A percentile compares a stretch with the other conserved stretches of the same genome.
These are phyloP conservation scores for Coelastrella sp. DNA, from an alignment of 139 green algal genomes.

Conservation along the genomic window DNA sequence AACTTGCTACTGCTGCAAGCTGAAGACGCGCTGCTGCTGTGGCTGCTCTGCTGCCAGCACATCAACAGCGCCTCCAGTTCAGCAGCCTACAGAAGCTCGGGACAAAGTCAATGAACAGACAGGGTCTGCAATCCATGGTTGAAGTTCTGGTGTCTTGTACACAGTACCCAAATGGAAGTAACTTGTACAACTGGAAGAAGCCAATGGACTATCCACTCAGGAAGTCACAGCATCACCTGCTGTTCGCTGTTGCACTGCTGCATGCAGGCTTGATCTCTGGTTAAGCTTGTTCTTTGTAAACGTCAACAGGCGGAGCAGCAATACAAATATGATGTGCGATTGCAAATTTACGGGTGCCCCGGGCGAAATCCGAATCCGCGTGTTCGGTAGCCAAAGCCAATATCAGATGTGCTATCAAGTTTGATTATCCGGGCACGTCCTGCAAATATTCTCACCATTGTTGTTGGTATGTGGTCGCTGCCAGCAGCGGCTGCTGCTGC, in stretches of 20 bases:
- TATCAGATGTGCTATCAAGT: not conserved
- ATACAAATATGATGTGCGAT: no score
- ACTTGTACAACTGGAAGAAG: not conserved
- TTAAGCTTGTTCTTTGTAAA: no score
- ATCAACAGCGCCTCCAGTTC: constrained; percentile 18
- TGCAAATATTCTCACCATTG: not conserved
- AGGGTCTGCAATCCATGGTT: not conserved
- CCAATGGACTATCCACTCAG: not conserved
- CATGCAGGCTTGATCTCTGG: no score
- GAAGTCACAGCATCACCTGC: not conserved
- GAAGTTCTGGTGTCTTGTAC: no score
- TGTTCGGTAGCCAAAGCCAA: not conserved
- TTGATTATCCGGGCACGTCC: not conserved
- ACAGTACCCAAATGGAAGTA: not conserved
- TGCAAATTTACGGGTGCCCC: no score
- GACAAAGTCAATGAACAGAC: not conserved
- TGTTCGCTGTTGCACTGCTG: not conserved
- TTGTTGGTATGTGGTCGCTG: not conserved
- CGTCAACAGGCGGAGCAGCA: no score
- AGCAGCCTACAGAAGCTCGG: not conserved
- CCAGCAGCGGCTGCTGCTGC: not conserved
- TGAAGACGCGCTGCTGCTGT: constrained; percentile 6
- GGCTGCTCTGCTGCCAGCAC: constrained; percentile 29
- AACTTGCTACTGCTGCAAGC: not conserved
- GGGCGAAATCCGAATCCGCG: no score